Evolutionary conservation across 768 basidiomycete species (phyloP), one percentile per base, ranked within the genome.

Genomic region (Chlorophyllum brunneum): DNA sequence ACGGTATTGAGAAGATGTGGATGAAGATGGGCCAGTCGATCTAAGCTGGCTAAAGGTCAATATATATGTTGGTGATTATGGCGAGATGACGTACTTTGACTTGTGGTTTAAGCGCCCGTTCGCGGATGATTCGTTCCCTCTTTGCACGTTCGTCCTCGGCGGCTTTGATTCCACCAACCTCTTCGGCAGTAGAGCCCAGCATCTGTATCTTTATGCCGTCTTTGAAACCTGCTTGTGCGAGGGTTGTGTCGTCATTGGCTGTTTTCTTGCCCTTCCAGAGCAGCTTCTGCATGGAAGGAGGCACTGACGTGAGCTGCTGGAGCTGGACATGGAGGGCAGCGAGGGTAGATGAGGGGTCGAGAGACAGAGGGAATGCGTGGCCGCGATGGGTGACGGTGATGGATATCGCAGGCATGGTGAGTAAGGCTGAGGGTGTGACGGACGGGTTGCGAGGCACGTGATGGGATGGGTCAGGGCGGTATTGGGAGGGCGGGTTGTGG

Each of bases 141-240:
- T 72, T 74, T 39, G 76, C 73, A 57, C 80, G 73, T 56, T 87
- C 83, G 43, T 70, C 71, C 65, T 89, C 86, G 2, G 70, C 75
- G 10, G 70, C 70, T 44, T 76, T 76, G 60, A 90, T 54, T 10
- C 71, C 74, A 5, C 74, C 70, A 10, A 89, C 57, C 59, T 88
- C 85, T 48, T 75, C 66, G 3, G 66, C 59, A 3, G 86, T 90
- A 2, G 81, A 75, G 2, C 88, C 89, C 2, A 89, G 67, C 73
- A 91, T 72, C 60, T 86, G 86, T 4, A 90, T 66, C 65, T 85
- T 90, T 44, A 71, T 59, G 7, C 86, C 86, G 54, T 81, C 69
- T 59, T 76, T 83, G 34, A 91, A 61, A n/a, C 88, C 87, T 0
- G 60, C 79, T 65, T 61, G 61, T 2, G 10, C 65, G 58, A 71